Percentiles rank a stretch among this genome's conserved stretches.
Conservation (phyloP, 2,329 filamentous ascomycete species). For the Colletotrichum agaves region DNA sequence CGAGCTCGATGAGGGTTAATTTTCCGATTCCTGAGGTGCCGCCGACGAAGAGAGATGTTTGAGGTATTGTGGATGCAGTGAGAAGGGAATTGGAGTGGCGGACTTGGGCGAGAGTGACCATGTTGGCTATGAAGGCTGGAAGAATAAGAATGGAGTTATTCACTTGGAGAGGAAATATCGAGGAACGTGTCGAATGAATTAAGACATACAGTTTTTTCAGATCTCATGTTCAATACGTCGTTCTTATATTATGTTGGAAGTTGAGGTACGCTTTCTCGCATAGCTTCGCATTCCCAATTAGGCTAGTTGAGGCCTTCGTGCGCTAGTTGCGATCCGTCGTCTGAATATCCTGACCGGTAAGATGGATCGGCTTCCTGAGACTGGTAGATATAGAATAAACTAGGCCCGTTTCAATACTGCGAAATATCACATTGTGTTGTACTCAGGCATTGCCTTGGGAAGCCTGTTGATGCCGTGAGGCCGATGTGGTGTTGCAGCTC, state of each 20-base stretch:
- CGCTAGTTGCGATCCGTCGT: neutral
- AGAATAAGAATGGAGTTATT: neutral
- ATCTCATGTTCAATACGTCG: too few relatives aligned
- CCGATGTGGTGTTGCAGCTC: neutral
- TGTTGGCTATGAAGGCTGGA: conserved; percentile 26
- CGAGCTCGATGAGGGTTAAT: conserved; percentile 50
- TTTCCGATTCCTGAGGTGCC: conserved; percentile 60
- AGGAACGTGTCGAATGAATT: too few relatives aligned
- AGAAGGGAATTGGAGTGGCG: conserved; percentile 52
- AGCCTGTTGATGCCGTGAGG: neutral
- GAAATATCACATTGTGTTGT: too few relatives aligned
- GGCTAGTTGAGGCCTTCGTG: neutral
- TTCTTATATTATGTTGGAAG: too few relatives aligned
- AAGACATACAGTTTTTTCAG: too few relatives aligned
- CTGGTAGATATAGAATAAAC: neutral
- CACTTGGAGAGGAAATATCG: too few relatives aligned
- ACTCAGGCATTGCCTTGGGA: neutral
- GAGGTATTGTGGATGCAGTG: conserved; percentile 49
- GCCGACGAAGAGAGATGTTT: conserved; percentile 55
- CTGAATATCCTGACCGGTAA: neutral
- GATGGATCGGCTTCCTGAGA: neutral
- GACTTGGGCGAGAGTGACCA: conserved; percentile 51
- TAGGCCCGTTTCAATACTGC: neutral
- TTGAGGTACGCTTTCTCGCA: neutral
- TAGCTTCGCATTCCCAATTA: conserved; percentile 18